phyloP scores from a whole-genome alignment of 2,329 filamentous ascomycete species.

The Alternaria longipes region DNA sequence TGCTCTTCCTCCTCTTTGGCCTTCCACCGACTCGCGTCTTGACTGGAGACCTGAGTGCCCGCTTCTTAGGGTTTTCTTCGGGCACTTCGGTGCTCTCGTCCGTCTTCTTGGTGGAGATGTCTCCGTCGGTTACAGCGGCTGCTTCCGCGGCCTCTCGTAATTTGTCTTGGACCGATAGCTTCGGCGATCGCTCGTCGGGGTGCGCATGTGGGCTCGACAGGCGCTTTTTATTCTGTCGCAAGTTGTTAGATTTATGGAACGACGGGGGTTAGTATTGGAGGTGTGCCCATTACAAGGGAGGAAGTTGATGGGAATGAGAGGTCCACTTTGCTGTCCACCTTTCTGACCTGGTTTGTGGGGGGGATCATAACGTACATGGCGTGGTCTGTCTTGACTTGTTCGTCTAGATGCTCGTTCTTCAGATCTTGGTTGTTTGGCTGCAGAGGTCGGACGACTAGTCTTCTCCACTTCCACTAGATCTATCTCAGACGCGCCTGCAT shows the following conservation, averaged over 20 bases:
- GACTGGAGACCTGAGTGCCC: conserved; percentile 41
- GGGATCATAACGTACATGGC: conserved; percentile 50
- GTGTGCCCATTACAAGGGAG: conserved; percentile 6
- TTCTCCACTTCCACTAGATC: conserved; percentile 36
- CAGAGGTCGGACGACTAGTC: conserved; percentile 27
- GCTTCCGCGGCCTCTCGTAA: conserved; percentile 56
- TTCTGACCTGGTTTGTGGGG: conserved; percentile 30
- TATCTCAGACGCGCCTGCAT: conserved; percentile 41
- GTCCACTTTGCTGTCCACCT: conserved; percentile 40
- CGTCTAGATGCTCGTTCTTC: conserved; percentile 33
- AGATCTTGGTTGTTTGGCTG: conserved; percentile 23
- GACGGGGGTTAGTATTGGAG: conserved; percentile 15
- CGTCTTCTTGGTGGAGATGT: conserved; percentile 14
- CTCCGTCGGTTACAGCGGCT: conserved; percentile 40
- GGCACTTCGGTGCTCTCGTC: conserved; percentile 33
- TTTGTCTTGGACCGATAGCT: conserved; percentile 58
- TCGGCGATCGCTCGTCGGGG: conserved; percentile 51
- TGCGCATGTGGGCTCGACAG: conserved; percentile 50
- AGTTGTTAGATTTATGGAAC: conserved; percentile 35
- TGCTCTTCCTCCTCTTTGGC: conserved; percentile 74
- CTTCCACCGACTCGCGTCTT: conserved; percentile 63
- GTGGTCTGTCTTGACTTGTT: conserved; percentile 40
- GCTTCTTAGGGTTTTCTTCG: conserved; percentile 33
- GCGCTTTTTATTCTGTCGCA: conserved; percentile 49
- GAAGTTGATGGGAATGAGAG: conserved; percentile 33